These are phyloP conservation scores for Clavispora fructus DNA, from an alignment of 805 yeast genomes.

Conservation along the genomic window DNA sequence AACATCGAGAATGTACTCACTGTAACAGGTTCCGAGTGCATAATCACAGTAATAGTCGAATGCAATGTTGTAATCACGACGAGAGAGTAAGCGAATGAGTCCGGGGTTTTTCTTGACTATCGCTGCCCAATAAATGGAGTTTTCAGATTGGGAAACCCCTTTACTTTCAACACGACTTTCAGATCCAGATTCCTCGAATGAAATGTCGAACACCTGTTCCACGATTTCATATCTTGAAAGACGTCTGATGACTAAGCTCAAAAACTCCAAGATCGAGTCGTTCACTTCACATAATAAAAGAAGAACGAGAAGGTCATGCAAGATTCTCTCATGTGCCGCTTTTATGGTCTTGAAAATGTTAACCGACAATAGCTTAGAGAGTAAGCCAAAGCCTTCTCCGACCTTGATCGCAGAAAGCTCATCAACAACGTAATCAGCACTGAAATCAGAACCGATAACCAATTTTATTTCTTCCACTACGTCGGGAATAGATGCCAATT, in stretches of 20 bases:
- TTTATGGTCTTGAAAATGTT: conserved; percentile 25
- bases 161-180: conserved; percentile 11
- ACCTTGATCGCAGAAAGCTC: conserved; percentile 1
- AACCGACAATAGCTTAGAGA: conserved; percentile 21
- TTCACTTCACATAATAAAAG: conserved; percentile 30
- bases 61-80: conserved; percentile 17
- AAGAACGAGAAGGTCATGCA: conserved; percentile 25
- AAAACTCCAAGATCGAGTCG: conserved; percentile 19
- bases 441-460: conserved; percentile 14
- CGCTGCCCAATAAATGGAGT: conserved; percentile 29
- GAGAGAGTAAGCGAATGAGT: conserved; percentile 15
- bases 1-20: conserved; percentile 6
- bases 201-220: conserved; percentile 22
- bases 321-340: conserved; percentile 22
- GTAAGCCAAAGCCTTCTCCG: conserved; percentile 16
- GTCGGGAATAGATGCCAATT: conserved; percentile 23
- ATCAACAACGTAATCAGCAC: conserved; percentile 1
- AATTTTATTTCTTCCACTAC: conserved; percentile 19
- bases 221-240: conserved; percentile 22
- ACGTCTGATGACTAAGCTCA: conserved; percentile 19
- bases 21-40: conserved; percentile 6
- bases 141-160: conserved; percentile 14
- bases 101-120: conserved; percentile 17
- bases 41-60: conserved; percentile 22
- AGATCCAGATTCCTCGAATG: conserved; percentile 14